Evolutionary conservation across 139 green algal genomes (phyloP).

Genomic region (Mesostigma viride): DNA sequence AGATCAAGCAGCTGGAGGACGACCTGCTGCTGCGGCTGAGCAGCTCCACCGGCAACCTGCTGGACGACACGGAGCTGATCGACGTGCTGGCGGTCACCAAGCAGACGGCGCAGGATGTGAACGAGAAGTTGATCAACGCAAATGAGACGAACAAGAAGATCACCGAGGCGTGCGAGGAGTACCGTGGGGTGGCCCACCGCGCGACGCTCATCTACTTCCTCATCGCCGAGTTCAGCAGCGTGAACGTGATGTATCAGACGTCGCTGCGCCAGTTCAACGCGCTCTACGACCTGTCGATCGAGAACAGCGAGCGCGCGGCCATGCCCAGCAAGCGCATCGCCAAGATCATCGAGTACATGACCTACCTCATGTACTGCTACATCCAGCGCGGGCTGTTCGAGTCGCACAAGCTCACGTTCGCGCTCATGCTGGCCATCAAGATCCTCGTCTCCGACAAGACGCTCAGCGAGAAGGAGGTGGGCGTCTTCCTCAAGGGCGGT

Average conservation of each 20-base stretch:
- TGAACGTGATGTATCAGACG: slow-evolving; percentile 95
- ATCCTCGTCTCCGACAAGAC: slow-evolving; percentile 54
- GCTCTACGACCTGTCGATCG: slow-evolving; percentile 68
- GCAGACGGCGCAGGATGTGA: slow-evolving; percentile 74
- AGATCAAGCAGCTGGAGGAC: slow-evolving; percentile 88
- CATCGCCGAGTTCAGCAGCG: slow-evolving; percentile 75
- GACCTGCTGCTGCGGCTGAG: slow-evolving; percentile 79
- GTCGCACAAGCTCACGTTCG: slow-evolving; percentile 88
- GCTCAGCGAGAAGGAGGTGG: slow-evolving; percentile 47
- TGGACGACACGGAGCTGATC: slow-evolving; percentile 92
- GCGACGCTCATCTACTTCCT: slow-evolving; percentile 89
- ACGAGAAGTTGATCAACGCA: slow-evolving; percentile 72
- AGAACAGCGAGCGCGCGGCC: slow-evolving; percentile 62
- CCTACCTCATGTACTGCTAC: slow-evolving; percentile 83
- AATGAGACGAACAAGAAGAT: slow-evolving; percentile 85
- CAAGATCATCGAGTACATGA: slow-evolving; percentile 90
- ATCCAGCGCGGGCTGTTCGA: slow-evolving; percentile 89
- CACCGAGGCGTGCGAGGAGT: slow-evolving; percentile 89
- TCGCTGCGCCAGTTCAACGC: slow-evolving; percentile 65
- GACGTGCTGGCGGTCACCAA: slow-evolving; percentile 87
- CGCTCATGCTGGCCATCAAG: slow-evolving; percentile 82
- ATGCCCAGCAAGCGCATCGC: slow-evolving; percentile 81
- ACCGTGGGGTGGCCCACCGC: slow-evolving; percentile 72
- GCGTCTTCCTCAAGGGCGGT: slow-evolving; percentile 80
- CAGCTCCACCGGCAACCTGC: slow-evolving; percentile 75